Percentiles rank a stretch among this genome's conserved stretches.
phyloP scores from a whole-genome alignment of 108 stramenopile genomes.

The Parietichytrium sp. region DNA sequence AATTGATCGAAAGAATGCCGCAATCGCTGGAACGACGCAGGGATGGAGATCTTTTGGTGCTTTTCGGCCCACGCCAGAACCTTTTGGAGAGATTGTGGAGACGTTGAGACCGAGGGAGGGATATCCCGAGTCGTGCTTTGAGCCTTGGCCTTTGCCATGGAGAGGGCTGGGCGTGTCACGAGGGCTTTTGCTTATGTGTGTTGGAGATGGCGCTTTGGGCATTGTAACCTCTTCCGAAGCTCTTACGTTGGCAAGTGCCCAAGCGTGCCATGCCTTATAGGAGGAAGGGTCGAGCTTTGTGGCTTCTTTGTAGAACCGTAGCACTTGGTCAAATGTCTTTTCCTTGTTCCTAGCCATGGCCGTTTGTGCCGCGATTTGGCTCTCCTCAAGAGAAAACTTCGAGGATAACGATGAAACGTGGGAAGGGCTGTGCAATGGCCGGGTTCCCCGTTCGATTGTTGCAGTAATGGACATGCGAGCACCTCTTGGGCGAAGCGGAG shows the following conservation, averaged over 20 bases:
- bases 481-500: too few species aligned
- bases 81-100: conserved; percentile 82
- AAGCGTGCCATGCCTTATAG: conserved; percentile 93
- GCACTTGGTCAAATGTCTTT: neutral
- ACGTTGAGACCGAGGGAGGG: conserved; percentile 66
- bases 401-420: too few species aligned
- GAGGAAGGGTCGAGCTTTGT: conserved; percentile 51
- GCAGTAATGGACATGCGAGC: conserved; percentile 34
- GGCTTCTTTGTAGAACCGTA: neutral
- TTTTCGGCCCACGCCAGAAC: too few species aligned
- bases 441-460: too few species aligned
- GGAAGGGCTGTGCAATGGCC: too few species aligned
- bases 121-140: neutral
- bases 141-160: neutral
- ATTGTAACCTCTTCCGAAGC: conserved; percentile 31
- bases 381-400: too few species aligned
- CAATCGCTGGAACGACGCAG: conserved; percentile 68
- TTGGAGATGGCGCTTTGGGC: too few species aligned
- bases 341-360: neutral
- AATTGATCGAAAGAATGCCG: conserved; percentile 88
- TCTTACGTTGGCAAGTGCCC: conserved; percentile 93
- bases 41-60: too few species aligned
- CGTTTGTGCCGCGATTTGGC: too few species aligned
- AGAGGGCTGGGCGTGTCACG: too few species aligned
- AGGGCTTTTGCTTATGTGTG: too few species aligned